A percentile compares a stretch with the other conserved stretches of the same genome.
These are phyloP conservation scores for Syzygium malaccense DNA, from an alignment of 441 rosid genomes.

Conservation along the genomic window DNA sequence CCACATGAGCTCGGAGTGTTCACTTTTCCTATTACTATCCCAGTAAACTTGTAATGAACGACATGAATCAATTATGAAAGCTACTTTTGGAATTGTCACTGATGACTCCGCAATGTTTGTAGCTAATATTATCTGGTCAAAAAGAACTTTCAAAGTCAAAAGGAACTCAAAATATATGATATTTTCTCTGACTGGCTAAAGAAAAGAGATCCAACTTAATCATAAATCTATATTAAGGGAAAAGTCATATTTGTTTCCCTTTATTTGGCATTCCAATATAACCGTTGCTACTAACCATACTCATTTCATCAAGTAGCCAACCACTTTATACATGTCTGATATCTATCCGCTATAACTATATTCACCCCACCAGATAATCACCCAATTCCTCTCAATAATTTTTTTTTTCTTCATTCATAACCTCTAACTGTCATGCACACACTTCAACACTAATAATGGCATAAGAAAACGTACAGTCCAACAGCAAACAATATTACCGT, in stretches of 20 bases:
- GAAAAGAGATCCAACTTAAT: neutral
- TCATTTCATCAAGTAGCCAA: neutral
- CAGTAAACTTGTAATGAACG: slow-evolving; percentile 91
- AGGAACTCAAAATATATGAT: neutral
- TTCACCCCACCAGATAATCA: neutral
- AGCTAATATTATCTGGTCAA: slow-evolving; percentile 78
- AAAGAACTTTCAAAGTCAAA: neutral
- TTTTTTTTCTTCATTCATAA: neutral
- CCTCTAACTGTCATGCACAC: neutral
- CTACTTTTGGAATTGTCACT: slow-evolving; percentile 92
- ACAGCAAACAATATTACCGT: neutral
- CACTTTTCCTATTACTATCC: slow-evolving; percentile 52
- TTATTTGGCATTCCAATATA: neutral
- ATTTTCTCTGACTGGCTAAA: neutral
- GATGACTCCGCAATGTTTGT: slow-evolving; percentile 98
- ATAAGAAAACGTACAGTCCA: neutral
- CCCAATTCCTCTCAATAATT: neutral
- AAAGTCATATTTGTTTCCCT: neutral
- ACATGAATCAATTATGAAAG: slow-evolving; percentile 89
- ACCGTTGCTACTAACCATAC: neutral
- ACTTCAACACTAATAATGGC: neutral
- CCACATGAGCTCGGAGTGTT: slow-evolving; percentile 79
- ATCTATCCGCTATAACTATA: neutral
- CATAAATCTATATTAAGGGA: neutral
- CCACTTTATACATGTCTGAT: neutral